phyloP scores from a whole-genome alignment of 1,284 basidiomycete genomes.

The Volvariella volvacea region DNA sequence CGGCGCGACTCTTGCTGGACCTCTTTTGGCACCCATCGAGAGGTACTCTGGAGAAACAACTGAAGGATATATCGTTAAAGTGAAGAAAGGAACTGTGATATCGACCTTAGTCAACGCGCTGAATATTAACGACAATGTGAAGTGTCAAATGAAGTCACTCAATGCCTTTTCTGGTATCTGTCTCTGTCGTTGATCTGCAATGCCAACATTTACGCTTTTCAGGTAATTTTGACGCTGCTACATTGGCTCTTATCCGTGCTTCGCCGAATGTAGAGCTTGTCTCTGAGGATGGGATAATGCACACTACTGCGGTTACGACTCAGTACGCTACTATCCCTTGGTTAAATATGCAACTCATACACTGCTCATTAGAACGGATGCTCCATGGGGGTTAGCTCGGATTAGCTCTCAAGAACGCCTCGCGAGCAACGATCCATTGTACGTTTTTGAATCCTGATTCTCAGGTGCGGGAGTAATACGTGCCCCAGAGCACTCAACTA shows the following conservation, averaged over 20 bases:
- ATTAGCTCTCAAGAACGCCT: constrained; percentile 17
- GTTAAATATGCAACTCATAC: constrained; percentile 5
- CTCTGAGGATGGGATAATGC: constrained; percentile 57
- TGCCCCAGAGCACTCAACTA: constrained; percentile 15
- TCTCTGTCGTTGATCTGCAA: not conserved
- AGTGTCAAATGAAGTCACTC: not conserved
- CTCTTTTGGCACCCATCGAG: constrained; percentile 14
- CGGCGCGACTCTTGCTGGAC: constrained; percentile 12
- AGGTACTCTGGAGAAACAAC: constrained; percentile 17
- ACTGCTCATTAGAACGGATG: constrained; percentile 6
- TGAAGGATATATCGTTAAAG: constrained; percentile 49
- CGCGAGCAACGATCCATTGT: constrained; percentile 11
- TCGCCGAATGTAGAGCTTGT: constrained; percentile 65
- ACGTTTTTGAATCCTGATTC: not conserved
- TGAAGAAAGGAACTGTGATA: constrained; percentile 30
- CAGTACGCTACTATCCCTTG: constrained; percentile 12
- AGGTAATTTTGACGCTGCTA: not conserved
- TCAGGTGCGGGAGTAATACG: not conserved
- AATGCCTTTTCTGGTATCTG: not conserved
- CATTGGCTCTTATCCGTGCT: not conserved
- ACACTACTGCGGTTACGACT: constrained; percentile 22
- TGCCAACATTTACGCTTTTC: not conserved
- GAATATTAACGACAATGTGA: no score
- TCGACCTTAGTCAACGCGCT: no score
- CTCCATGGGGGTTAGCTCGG: constrained; percentile 28